Percentiles rank a stretch among this genome's conserved stretches.
phyloP scores from a whole-genome alignment of 208 protist species.

The Crithidia expoeki region DNA sequence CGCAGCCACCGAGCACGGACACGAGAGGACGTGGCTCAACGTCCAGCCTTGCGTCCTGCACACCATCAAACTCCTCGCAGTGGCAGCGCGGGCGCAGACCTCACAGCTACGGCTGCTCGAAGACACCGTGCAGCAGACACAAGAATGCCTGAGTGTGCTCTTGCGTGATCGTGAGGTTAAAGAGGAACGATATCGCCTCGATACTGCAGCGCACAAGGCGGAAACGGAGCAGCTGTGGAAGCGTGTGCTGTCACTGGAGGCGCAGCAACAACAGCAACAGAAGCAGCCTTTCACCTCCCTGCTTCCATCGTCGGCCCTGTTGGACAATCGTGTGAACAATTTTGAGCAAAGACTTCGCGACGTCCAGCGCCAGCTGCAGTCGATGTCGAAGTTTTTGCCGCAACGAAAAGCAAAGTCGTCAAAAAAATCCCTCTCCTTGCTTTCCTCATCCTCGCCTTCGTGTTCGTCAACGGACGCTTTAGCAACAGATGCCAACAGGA shows the following conservation, averaged over 20 bases:
- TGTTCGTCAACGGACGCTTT: neutral
- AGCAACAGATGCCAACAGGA: neutral
- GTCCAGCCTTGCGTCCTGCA: slow-evolving; percentile 73
- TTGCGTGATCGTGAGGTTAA: slow-evolving; percentile 59
- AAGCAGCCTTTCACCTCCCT: neutral
- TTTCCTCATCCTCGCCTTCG: slow-evolving; percentile 1
- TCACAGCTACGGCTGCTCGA: slow-evolving; percentile 36
- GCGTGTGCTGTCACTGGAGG: slow-evolving; percentile 23
- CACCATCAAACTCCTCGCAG: slow-evolving; percentile 21
- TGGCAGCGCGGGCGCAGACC: slow-evolving; percentile 23
- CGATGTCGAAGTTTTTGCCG: no score
- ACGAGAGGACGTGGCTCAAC: slow-evolving; percentile 67
- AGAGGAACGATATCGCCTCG: slow-evolving; percentile 72
- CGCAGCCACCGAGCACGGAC: slow-evolving; percentile 41
- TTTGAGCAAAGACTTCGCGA: neutral
- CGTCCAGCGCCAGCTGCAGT: neutral
- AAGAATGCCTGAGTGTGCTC: slow-evolving; percentile 48
- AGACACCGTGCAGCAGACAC: slow-evolving; percentile 33
- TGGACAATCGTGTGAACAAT: neutral
- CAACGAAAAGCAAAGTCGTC: no score
- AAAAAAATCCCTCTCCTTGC: neutral
- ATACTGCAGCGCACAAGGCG: slow-evolving; percentile 26
- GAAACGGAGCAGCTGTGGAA: slow-evolving; percentile 25
- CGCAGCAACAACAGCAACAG: slow-evolving; percentile 19
- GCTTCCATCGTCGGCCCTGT: neutral